Evolutionary conservation across 208 protist genomes (phyloP), one percentile per base, ranked within the genome.

Genomic region (Lotmaria passim): DNA sequence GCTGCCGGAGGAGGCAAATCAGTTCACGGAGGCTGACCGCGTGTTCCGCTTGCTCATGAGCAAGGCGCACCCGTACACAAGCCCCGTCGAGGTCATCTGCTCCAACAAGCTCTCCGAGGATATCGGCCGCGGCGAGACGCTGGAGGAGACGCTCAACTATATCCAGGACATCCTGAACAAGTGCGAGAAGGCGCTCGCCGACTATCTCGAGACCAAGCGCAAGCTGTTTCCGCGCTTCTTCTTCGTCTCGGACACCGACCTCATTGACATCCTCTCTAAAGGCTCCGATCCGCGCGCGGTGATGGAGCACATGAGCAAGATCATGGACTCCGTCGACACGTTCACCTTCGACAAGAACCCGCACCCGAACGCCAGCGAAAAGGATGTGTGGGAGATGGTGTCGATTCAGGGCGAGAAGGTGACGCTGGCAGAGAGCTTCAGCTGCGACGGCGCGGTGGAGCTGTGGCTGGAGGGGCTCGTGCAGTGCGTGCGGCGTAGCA

Each of bases 141-240:
- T 98, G 31, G 91, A 98, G 74, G 70, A 93, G 56, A 94, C 89
- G 24, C 83, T 97, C 39, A 97, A 93, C 67, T 94, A 94, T 67
- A 95, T 97, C 60, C 89, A 97, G 73, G 79, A 82, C 44, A 94
- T 96, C 33, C 84, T 99, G n/a, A 81, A 90, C 43, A 82, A 88
- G 68, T 99, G 98, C 81, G 97, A 99, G 78, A 99, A 99, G 87
- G 78, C 94, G 8, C 78, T 99, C 1, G 85, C 94, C 34, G 97
- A 99, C 66, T 99, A 99, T 80, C 85, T 99, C 8, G 98, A 99
- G 75, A 98, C 95, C 17, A 99, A 99, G 87, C 87, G 98, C 31
- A 95, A 96, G 60, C 88, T 98, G 34, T 99, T 99, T 72, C 97
- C 98, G n/a, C 89, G 98, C 34, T 99, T 99, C 87, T 99, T 99